phyloP scores from a whole-genome alignment of 2,329 filamentous ascomycete species.

The Fonsecaea pedrosoi region DNA sequence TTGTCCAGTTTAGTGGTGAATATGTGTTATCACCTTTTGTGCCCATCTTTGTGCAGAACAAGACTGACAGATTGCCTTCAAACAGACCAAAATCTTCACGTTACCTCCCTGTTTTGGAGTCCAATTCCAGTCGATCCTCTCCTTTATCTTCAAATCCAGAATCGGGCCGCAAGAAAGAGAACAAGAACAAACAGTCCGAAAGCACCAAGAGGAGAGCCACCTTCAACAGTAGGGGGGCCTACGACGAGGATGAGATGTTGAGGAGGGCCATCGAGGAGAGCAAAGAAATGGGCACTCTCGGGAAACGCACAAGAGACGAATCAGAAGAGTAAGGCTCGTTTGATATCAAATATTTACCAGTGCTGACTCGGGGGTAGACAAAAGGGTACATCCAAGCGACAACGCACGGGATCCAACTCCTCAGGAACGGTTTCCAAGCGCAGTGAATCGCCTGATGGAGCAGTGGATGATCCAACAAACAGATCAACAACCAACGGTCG shows the following conservation, averaged over 20 bases:
- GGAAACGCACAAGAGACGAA: conserved; percentile 85
- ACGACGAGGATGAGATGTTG: conserved; percentile 91
- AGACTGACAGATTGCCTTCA: neutral
- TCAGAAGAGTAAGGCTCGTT: conserved; percentile 82
- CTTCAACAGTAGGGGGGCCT: conserved; percentile 96
- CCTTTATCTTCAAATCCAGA: conserved; percentile 52
- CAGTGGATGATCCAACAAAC: conserved; percentile 69
- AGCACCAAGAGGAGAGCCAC: conserved; percentile 85
- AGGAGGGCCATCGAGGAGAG: conserved; percentile 92
- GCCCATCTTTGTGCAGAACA: conserved; percentile 6
- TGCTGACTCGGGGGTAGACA: conserved; percentile 60
- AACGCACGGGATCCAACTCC: conserved; percentile 80
- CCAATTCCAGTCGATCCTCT: conserved; percentile 53
- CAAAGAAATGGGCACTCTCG: conserved; percentile 71
- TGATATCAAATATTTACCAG: neutral
- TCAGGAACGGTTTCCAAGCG: conserved; percentile 62
- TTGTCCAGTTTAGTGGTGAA: neutral
- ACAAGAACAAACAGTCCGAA: conserved; percentile 61
- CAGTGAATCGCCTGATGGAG: conserved; percentile 48
- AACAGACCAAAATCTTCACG: conserved; percentile 67
- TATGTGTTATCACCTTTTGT: conserved; percentile 4
- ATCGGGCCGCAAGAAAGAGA: conserved; percentile 50
- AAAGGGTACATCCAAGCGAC: conserved; percentile 75
- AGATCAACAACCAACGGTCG: conserved; percentile 48
- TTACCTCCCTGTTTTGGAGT: conserved; percentile 66